A percentile compares a stretch with the other conserved stretches of the same genome.
Evolutionary conservation across 2,329 filamentous ascomycete species (phyloP).

Genomic region (Penicillium sp.): DNA sequence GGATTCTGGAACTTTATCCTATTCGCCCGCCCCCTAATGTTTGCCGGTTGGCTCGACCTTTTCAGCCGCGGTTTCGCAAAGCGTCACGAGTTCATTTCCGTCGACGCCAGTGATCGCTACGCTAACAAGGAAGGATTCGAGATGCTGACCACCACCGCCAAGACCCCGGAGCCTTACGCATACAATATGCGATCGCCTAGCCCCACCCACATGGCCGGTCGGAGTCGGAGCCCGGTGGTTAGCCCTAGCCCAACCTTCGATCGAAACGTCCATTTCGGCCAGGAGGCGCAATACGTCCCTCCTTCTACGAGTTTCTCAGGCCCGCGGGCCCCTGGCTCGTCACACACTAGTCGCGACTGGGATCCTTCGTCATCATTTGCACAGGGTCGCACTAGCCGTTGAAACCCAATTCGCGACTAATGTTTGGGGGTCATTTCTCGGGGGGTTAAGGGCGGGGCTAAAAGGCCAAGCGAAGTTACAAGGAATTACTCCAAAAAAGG

Average conservation of each 20-base stretch:
- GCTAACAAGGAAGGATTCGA: slow-evolving; percentile 72
- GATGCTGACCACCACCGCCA: slow-evolving; percentile 60
- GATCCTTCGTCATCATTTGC: slow-evolving; percentile 41
- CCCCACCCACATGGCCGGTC: slow-evolving; percentile 14
- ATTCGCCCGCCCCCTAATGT: slow-evolving; percentile 80
- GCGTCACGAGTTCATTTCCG: slow-evolving; percentile 80
- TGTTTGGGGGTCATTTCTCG: not conserved
- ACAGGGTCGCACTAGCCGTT: slow-evolving; percentile 5
- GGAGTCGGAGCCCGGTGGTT: slow-evolving; percentile 30
- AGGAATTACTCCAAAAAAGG: not conserved
- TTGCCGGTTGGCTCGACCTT: slow-evolving; percentile 77
- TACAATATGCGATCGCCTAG: slow-evolving; percentile 23
- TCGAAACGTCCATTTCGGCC: slow-evolving; percentile 35
- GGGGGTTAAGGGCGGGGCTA: not conserved
- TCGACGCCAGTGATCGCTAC: slow-evolving; percentile 70
- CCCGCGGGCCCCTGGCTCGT: slow-evolving; percentile 44
- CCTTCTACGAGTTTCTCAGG: slow-evolving; percentile 51
- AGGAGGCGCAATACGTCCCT: slow-evolving; percentile 48
- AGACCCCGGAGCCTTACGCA: slow-evolving; percentile 34
- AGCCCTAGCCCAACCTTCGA: slow-evolving; percentile 21
- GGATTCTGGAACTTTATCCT: slow-evolving; percentile 83
- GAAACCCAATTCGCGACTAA: not conserved
- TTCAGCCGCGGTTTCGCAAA: slow-evolving; percentile 50
- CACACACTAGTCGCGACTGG: slow-evolving; percentile 33
- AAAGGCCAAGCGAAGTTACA: not conserved